Conservation (phyloP, 768 basidiomycete genomes). For the Mrakia gelida region DNA sequence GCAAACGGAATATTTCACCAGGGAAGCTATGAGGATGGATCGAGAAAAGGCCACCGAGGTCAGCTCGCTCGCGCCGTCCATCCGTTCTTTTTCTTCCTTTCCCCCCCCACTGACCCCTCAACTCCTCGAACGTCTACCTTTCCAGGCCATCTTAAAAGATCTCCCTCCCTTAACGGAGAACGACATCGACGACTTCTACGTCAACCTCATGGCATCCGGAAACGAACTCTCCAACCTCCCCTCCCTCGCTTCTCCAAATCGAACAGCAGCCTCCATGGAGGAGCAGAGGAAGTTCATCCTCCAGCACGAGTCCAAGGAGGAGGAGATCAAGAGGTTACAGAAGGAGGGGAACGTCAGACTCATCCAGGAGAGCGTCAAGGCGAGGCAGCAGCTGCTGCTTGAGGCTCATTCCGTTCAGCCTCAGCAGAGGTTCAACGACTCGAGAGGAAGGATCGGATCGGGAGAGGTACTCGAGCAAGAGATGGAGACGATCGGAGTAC, state of each 20-base stretch:
- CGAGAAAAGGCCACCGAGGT: slow-evolving; percentile 10
- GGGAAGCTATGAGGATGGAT: slow-evolving; percentile 11
- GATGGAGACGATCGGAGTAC: slow-evolving; percentile 13
- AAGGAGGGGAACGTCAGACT: neutral
- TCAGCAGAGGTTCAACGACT: neutral
- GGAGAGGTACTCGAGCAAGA: neutral
- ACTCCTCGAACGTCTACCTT: neutral
- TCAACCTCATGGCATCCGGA: slow-evolving; percentile 29
- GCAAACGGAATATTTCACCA: slow-evolving; percentile 9
- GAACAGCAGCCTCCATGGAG: neutral
- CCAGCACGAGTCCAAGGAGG: neutral
- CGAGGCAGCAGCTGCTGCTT: neutral
- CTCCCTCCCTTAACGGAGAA: slow-evolving; percentile 26
- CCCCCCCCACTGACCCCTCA: neutral
- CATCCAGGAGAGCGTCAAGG: neutral
- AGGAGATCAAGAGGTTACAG: neutral
- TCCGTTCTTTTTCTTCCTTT: no score
- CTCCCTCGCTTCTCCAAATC: slow-evolving; percentile 15
- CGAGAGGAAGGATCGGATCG: neutral
- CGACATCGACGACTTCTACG: slow-evolving; percentile 32
- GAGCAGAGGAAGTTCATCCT: neutral
- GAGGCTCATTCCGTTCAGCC: neutral
- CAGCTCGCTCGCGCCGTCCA: neutral
- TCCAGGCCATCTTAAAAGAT: neutral
- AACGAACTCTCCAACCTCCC: slow-evolving; percentile 29